phyloP scores from a whole-genome alignment of 352 stramenopile species.

The Phytophthora crassamura region DNA sequence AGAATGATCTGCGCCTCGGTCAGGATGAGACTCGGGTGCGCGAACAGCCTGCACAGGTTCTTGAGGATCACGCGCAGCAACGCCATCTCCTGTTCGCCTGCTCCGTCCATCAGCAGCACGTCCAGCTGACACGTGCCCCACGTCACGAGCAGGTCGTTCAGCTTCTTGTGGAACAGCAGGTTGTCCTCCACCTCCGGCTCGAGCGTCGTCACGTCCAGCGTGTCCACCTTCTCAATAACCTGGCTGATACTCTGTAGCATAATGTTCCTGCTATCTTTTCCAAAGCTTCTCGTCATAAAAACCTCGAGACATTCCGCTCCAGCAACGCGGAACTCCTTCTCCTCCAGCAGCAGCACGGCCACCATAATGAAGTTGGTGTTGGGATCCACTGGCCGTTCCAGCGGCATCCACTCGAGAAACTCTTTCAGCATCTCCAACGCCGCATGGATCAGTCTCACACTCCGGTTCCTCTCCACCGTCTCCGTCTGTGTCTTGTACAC shows the following conservation, averaged over 20 bases:
- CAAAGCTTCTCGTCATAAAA: slow-evolving; percentile 72
- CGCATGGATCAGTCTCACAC: slow-evolving; percentile 66
- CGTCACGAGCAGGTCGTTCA: slow-evolving; percentile 78
- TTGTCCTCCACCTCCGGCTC: slow-evolving; percentile 57
- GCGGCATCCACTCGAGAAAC: slow-evolving; percentile 85
- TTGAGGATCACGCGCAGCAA: slow-evolving; percentile 54
- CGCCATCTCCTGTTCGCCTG: slow-evolving; percentile 52
- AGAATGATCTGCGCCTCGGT: slow-evolving; percentile 78
- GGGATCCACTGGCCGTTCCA: slow-evolving; percentile 63
- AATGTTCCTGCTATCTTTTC: slow-evolving; percentile 68
- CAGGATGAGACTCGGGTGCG: slow-evolving; percentile 71
- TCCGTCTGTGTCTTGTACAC: slow-evolving; percentile 40
- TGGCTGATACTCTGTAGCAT: slow-evolving; percentile 67
- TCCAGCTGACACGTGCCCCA: slow-evolving; percentile 79
- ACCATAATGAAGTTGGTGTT: slow-evolving; percentile 72
- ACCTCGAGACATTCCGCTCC: slow-evolving; percentile 77
- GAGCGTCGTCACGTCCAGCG: slow-evolving; percentile 50
- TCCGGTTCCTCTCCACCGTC: slow-evolving; percentile 35
- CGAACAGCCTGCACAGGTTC: slow-evolving; percentile 63
- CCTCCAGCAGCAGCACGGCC: slow-evolving; percentile 60
- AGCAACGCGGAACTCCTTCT: slow-evolving; percentile 57
- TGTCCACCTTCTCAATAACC: slow-evolving; percentile 65
- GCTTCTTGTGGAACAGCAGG: slow-evolving; percentile 73
- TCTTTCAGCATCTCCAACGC: slow-evolving; percentile 79
- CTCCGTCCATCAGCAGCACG: slow-evolving; percentile 48